Percentiles rank a stretch among this genome's conserved stretches.
phyloP scores from a whole-genome alignment of 495 filamentous ascomycete species.

The Podospora appendiculata region DNA sequence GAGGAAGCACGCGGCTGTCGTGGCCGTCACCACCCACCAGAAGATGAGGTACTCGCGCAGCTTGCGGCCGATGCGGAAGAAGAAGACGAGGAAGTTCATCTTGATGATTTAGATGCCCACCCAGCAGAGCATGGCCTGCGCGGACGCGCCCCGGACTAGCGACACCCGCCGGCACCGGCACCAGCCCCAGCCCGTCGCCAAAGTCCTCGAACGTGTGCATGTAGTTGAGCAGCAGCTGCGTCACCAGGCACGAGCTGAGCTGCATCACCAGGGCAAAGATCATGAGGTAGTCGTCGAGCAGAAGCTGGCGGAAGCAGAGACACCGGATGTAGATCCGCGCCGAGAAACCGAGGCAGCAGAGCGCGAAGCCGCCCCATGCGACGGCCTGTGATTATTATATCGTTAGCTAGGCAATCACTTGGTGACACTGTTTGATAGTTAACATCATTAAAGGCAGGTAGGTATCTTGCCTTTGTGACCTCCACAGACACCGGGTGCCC shows the following conservation, averaged over 20 bases:
- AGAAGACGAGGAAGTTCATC: slow-evolving; percentile 24
- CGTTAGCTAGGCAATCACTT: too few species aligned
- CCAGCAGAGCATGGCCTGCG: neutral
- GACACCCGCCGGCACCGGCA: neutral
- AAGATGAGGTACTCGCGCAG: slow-evolving; percentile 9
- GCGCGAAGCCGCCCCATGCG: slow-evolving; percentile 6
- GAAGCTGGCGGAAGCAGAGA: slow-evolving; percentile 6
- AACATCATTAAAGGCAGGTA: too few species aligned
- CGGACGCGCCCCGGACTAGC: neutral
- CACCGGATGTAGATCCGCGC: slow-evolving; percentile 9
- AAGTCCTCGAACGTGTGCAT: slow-evolving; percentile 7
- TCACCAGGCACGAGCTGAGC: neutral
- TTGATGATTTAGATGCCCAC: slow-evolving; percentile 20
- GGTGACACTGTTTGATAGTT: too few species aligned
- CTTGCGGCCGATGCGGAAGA: slow-evolving; percentile 19
- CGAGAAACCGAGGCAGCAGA: slow-evolving; percentile 5
- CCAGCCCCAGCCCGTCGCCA: neutral
- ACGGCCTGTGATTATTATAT: neutral
- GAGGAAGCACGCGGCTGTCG: slow-evolving; percentile 5
- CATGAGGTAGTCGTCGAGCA: slow-evolving; percentile 9
- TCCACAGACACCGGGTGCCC: too few species aligned
- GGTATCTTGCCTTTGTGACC: too few species aligned
- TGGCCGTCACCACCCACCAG: slow-evolving; percentile 17
- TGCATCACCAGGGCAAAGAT: neutral
- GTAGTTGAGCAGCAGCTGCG: slow-evolving; percentile 3